Conservation (phyloP, 257 asterid genomes). For the Leonotis leonurus region DNA sequence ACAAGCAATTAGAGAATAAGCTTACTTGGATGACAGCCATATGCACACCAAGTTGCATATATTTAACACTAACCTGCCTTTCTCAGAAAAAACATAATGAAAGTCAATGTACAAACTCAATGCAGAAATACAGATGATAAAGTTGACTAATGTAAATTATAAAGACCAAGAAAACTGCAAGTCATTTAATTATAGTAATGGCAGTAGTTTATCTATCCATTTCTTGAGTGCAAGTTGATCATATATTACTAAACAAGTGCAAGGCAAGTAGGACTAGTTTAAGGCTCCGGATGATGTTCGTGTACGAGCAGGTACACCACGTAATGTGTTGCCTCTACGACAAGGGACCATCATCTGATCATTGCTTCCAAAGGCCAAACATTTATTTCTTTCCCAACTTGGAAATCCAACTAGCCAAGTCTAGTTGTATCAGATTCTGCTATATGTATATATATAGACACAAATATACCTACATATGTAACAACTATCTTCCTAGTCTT, state of each 20-base stretch:
- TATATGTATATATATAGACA: slow-evolving; percentile 7
- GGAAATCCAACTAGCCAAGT: slow-evolving; percentile 17
- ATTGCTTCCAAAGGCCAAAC: slow-evolving; percentile 48
- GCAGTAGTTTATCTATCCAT: slow-evolving; percentile 11
- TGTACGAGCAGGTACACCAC: slow-evolving; percentile 3
- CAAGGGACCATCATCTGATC: slow-evolving; percentile 30
- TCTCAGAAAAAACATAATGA: neutral
- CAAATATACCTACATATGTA: neutral
- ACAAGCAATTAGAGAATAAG: slow-evolving; percentile 3
- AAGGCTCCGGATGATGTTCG: neutral
- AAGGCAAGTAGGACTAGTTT: neutral
- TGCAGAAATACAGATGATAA: neutral
- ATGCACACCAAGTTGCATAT: slow-evolving; percentile 13
- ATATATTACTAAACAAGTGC: neutral
- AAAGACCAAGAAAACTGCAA: slow-evolving; percentile 7
- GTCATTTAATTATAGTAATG: neutral
- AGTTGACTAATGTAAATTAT: slow-evolving; percentile 20
- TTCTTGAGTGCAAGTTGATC: slow-evolving; percentile 16
- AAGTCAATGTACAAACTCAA: too few relatives aligned
- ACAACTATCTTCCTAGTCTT: too few relatives aligned
- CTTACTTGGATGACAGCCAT: slow-evolving; percentile 21
- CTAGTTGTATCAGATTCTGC: neutral
- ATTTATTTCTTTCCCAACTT: neutral
- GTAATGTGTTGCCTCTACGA: slow-evolving; percentile 12
- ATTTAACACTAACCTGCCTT: slow-evolving; percentile 11